These are phyloP conservation scores for Gossypium rotundifolium DNA, from an alignment of 345 rosid genomes.

Conservation along the genomic window DNA sequence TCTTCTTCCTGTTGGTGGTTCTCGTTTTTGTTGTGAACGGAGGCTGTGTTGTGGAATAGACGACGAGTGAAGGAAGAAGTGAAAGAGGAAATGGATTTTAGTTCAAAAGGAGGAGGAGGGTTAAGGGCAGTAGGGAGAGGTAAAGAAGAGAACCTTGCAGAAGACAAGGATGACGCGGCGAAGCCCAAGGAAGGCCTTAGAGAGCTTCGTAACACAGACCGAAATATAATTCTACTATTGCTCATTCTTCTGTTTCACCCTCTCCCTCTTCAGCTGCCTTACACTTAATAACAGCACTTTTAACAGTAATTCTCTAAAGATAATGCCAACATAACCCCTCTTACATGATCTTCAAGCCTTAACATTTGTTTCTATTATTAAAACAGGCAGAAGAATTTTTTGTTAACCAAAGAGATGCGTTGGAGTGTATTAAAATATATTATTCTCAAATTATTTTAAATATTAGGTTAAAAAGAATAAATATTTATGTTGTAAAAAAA, in stretches of 20 bases:
- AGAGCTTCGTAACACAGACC: constrained; percentile 6
- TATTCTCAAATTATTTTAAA: too few relatives aligned
- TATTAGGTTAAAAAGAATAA: too few relatives aligned
- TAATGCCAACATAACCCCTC: too few relatives aligned
- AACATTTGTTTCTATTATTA: too few relatives aligned
- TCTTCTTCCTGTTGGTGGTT: neutral
- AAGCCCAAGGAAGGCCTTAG: neutral
- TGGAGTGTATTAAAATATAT: too few relatives aligned
- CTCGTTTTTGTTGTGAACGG: neutral
- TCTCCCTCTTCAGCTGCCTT: neutral
- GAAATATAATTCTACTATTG: neutral
- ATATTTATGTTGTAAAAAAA: too few relatives aligned
- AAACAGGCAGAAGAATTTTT: too few relatives aligned
- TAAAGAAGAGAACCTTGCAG: neutral
- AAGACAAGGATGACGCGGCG: neutral
- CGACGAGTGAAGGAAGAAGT: neutral
- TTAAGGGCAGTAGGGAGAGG: neutral
- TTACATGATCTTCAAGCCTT: too few relatives aligned
- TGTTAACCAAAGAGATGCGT: too few relatives aligned
- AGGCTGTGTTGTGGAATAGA: neutral
- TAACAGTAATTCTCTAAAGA: too few relatives aligned
- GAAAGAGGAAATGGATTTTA: neutral
- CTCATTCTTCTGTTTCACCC: neutral
- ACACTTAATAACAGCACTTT: neutral
- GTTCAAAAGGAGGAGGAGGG: neutral